Base-by-base conservation (phyloP, 2,329 filamentous ascomycete genomes). In the Diaporthe caulivora region DNA sequence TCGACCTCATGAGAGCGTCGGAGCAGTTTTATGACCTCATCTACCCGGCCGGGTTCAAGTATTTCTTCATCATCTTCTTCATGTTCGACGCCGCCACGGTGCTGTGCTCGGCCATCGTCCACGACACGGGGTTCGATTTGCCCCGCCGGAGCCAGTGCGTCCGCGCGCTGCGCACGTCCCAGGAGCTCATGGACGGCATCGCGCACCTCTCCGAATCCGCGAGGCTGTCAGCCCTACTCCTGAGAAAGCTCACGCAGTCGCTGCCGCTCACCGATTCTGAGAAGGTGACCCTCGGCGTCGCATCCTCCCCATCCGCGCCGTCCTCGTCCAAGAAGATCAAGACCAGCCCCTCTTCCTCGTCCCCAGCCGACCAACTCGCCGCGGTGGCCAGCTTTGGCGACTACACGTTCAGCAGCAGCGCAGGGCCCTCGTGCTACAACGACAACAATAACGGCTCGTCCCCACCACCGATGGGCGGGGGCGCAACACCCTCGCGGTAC, bases 41-140 rank as follows among this genome's bases (percentile, higher is more conserved):
- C 10, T 78, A 65, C 18, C 74, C 78, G 51, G 72, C 68, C 3
- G 77, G 77, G 15, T 76, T 78, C 62, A 80, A 78, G 67, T 81
- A 79, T 71, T 78, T 79, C 62, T 80, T 78, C 71, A 76, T 78
- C 55, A 76, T 80, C 69, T 80, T 81, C 71, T 81, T 79, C 76
- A 78, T 81, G 49, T 81, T 81, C 62, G 79, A 81, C 65, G 77
- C 78, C 31, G 73, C 78, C 13, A 80, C 78, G 15, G 75, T 77
- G 49, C 62, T 81, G 71, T 81, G 78, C 72, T 80, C 78, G 10
- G 79, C 77, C 1, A 74, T 81, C 34, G 72, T 78, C 18, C 78
- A 79, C 62, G 79, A 81, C 55, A 75, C 76, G 31, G 76, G 76
- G 15, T 68, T 76, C 53, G 77, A 67, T n/a, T 75, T 81, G 3